A percentile compares a stretch with the other conserved stretches of the same genome.
phyloP scores from a whole-genome alignment of 139 green algal genomes.

The Coccomyxa sp. region DNA sequence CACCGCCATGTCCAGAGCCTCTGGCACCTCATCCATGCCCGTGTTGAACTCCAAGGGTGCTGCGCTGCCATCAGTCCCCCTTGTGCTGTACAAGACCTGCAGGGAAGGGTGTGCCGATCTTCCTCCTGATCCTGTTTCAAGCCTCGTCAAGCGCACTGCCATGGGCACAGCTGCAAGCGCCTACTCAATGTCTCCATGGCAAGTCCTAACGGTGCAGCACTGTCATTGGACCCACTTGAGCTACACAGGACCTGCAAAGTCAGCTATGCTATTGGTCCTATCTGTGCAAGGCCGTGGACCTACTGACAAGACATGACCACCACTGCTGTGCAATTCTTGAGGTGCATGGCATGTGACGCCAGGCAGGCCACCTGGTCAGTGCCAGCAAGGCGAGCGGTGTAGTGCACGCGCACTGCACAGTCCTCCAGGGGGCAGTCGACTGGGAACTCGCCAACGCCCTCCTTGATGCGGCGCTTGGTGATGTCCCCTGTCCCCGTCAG shows the following conservation, averaged over 20 bases:
- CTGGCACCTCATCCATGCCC: constrained; percentile 47
- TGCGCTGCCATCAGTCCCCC: background rate
- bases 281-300: too few relatives aligned
- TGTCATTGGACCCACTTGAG: too few relatives aligned
- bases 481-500: constrained; percentile 61
- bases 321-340: too few relatives aligned
- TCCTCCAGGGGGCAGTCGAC: constrained; percentile 79
- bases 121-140: too few relatives aligned
- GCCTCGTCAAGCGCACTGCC: too few relatives aligned
- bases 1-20: constrained; percentile 59
- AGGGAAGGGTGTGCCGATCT: background rate
- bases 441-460: constrained; percentile 74
- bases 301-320: too few relatives aligned
- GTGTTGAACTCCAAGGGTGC: constrained; percentile 40
- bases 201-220: too few relatives aligned
- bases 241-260: too few relatives aligned
- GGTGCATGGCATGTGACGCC: too few relatives aligned
- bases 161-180: too few relatives aligned
- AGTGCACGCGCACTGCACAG: constrained; percentile 59
- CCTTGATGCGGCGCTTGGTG: constrained; percentile 54
- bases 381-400: background rate
- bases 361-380: background rate
- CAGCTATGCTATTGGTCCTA: too few relatives aligned
- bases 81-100: constrained; percentile 20
- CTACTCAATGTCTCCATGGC: too few relatives aligned